Percentiles rank a stretch among this genome's conserved stretches.
Conservation (phyloP, 768 basidiomycete species). For the Leccinellum luteum region DNA sequence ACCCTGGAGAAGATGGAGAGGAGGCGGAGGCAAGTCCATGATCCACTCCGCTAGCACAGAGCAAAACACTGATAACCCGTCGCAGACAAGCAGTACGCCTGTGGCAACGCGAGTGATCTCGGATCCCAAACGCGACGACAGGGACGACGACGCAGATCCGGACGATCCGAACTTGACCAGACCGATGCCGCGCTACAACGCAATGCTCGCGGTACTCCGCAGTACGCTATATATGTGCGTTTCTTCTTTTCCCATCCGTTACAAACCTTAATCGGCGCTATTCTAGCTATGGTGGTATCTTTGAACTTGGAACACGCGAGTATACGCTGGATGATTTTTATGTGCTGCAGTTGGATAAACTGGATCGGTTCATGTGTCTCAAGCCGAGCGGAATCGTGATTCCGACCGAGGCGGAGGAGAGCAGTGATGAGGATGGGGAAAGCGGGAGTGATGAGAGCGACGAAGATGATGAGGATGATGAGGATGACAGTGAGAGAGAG, state of each 20-base stretch:
- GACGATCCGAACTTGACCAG: slow-evolving; percentile 64
- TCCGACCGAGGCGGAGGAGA: slow-evolving; percentile 57
- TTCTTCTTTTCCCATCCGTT: background rate
- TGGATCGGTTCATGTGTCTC: slow-evolving; percentile 75
- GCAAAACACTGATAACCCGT: background rate
- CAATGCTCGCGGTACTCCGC: slow-evolving; percentile 81
- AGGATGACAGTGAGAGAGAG: slow-evolving; percentile 21
- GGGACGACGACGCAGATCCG: slow-evolving; percentile 43
- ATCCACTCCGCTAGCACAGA: background rate
- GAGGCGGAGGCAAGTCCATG: slow-evolving; percentile 7
- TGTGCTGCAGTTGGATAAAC: slow-evolving; percentile 75
- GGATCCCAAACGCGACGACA: slow-evolving; percentile 12
- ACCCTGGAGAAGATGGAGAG: slow-evolving; percentile 14
- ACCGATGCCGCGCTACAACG: slow-evolving; percentile 78
- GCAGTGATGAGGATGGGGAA: slow-evolving; percentile 60
- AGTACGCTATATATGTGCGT: slow-evolving; percentile 85
- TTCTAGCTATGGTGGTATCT: slow-evolving; percentile 82
- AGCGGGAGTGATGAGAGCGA: slow-evolving; percentile 58
- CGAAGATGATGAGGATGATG: slow-evolving; percentile 51
- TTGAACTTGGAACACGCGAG: slow-evolving; percentile 77
- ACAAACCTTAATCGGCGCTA: background rate
- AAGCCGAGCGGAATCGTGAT: slow-evolving; percentile 64
- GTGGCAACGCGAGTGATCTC: background rate
- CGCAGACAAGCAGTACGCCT: background rate
- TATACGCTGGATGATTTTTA: slow-evolving; percentile 91